These are phyloP conservation scores for Vicia villosa DNA, from an alignment of 306 rosid species.

Conservation along the genomic window DNA sequence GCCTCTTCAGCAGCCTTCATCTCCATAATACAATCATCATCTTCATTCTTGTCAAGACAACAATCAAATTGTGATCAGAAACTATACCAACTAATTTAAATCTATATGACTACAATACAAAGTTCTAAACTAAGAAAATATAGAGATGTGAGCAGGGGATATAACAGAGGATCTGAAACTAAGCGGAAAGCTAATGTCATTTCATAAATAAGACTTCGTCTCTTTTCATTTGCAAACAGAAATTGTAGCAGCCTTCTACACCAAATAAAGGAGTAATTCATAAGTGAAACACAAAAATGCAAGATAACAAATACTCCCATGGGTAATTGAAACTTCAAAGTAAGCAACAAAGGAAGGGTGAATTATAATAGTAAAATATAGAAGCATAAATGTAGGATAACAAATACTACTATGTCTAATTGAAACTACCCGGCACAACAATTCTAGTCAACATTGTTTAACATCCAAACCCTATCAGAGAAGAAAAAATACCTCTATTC, in stretches of 20 bases:
- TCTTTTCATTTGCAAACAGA: conserved; percentile 11
- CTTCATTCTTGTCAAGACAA: conserved; percentile 72
- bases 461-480: conserved; percentile 27
- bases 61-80: conserved; percentile 43
- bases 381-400: conserved; percentile 7
- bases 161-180: background rate
- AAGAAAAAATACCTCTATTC: conserved; percentile 81
- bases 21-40: conserved; percentile 66
- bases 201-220: background rate
- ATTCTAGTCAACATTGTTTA: conserved; percentile 23
- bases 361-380: conserved; percentile 9
- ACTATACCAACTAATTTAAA: conserved; percentile 35
- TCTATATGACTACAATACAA: conserved; percentile 14
- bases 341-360: conserved; percentile 20
- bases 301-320: conserved; percentile 36
- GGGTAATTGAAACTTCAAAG: conserved; percentile 24
- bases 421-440: conserved; percentile 28
- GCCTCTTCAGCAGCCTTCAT: too few relatives aligned
- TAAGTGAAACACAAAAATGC: too few relatives aligned
- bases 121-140: conserved; percentile 6
- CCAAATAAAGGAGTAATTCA: too few relatives aligned
- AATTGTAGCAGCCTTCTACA: background rate
- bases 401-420: conserved; percentile 33
- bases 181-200: conserved; percentile 1
- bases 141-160: conserved; percentile 2